Conservation (phyloP, 495 filamentous ascomycete species). For the Tuber melanosporum region DNA sequence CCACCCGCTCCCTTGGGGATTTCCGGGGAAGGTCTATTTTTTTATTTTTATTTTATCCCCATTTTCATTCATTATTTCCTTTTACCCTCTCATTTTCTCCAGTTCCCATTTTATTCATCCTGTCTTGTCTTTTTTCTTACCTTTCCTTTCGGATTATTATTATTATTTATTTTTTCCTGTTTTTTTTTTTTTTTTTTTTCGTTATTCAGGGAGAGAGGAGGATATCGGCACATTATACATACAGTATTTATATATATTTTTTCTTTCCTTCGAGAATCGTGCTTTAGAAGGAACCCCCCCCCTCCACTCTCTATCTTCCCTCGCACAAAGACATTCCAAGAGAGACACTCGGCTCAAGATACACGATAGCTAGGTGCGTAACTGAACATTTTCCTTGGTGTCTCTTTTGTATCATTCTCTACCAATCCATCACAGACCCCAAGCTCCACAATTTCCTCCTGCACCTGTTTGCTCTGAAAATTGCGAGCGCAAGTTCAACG, state of each 20-base stretch:
- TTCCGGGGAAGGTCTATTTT: neutral
- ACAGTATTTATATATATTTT: constrained; percentile 2
- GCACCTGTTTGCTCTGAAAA: constrained; percentile 30
- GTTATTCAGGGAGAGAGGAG: neutral
- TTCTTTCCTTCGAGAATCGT: constrained; percentile 18
- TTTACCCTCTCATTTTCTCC: neutral
- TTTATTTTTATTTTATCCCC: neutral
- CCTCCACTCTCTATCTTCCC: constrained; percentile 9
- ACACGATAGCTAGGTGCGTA: neutral
- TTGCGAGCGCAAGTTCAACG: constrained; percentile 27
- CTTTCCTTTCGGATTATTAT: neutral
- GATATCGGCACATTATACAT: constrained; percentile 3
- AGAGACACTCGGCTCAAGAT: neutral
- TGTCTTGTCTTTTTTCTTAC: neutral
- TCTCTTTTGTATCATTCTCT: constrained; percentile 8
- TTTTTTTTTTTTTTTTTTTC: constrained; percentile 22
- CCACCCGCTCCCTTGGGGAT: neutral
- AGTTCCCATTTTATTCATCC: neutral
- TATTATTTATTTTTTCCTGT: constrained; percentile 3
- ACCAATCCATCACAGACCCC: constrained; percentile 25
- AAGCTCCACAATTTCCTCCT: constrained; percentile 22
- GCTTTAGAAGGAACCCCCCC: neutral
- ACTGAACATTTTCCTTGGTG: neutral
- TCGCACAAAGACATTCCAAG: neutral
- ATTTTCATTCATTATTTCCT: neutral